phyloP scores from a whole-genome alignment of 495 filamentous ascomycete genomes.

The Neurospora sp. region DNA sequence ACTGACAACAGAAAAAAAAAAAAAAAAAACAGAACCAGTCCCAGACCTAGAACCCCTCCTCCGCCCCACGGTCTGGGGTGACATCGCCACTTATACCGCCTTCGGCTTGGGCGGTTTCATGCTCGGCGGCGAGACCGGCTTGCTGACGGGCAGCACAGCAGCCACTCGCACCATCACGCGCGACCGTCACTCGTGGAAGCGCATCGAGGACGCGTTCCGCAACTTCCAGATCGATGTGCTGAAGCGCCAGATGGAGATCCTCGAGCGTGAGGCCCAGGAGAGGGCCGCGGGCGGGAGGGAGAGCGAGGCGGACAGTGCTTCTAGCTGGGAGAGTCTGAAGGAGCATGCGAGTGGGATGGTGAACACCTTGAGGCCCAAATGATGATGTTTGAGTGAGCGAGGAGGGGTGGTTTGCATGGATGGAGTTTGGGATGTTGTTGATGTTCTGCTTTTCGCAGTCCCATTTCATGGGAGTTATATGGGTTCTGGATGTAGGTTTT shows the following conservation, averaged over 20 bases:
- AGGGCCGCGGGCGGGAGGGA: background rate
- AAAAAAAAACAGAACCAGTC: slow-evolving; percentile 39
- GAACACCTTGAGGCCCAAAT: background rate
- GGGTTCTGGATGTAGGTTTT: background rate
- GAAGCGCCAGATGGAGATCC: slow-evolving; percentile 41
- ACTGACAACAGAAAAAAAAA: slow-evolving; percentile 29
- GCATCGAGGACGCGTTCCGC: slow-evolving; percentile 56
- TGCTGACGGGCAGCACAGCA: slow-evolving; percentile 43
- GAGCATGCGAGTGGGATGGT: slow-evolving; percentile 4
- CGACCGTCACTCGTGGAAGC: slow-evolving; percentile 42
- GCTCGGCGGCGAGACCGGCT: slow-evolving; percentile 52
- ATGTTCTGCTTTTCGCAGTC: background rate
- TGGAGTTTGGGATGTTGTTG: background rate
- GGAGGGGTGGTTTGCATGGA: background rate
- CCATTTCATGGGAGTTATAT: background rate
- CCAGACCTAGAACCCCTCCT: slow-evolving; percentile 50
- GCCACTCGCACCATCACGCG: slow-evolving; percentile 39
- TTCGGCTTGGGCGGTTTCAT: slow-evolving; percentile 52
- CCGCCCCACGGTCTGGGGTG: slow-evolving; percentile 47
- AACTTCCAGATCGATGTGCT: slow-evolving; percentile 53
- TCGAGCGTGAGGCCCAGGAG: slow-evolving; percentile 29
- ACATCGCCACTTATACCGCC: slow-evolving; percentile 53
- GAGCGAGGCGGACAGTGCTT: slow-evolving; percentile 1
- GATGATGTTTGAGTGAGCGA: background rate
- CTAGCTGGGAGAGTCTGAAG: slow-evolving; percentile 10